Evolutionary conservation across 1,284 basidiomycete genomes (phyloP).

Genomic region (Kwoniella shivajii): DNA sequence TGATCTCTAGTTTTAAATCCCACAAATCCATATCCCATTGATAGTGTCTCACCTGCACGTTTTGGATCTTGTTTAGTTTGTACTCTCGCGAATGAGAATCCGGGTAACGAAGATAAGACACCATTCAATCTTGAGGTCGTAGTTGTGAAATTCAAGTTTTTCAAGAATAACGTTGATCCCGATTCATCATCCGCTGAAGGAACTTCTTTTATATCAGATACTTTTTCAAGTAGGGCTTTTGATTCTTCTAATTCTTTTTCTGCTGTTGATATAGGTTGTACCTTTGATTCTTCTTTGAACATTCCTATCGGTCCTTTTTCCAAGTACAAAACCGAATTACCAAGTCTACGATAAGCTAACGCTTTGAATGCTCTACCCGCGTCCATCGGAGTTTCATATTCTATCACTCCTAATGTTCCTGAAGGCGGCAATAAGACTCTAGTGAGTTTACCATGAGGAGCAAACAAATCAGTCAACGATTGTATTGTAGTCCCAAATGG

Average conservation of each 20-base stretch:
- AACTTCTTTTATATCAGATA: slow-evolving; percentile 42
- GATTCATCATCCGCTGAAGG: slow-evolving; percentile 60
- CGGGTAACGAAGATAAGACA: slow-evolving; percentile 75
- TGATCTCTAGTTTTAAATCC: slow-evolving; percentile 78
- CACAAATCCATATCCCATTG: slow-evolving; percentile 96
- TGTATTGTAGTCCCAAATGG: slow-evolving; percentile 82
- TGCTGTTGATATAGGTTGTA: slow-evolving; percentile 20
- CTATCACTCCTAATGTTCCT: slow-evolving; percentile 91
- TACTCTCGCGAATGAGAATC: slow-evolving; percentile 84
- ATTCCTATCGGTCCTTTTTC: slow-evolving; percentile 87
- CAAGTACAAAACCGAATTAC: slow-evolving; percentile 86
- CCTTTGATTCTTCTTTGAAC: slow-evolving; percentile 57
- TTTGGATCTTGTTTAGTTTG: slow-evolving; percentile 90
- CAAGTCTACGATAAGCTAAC: slow-evolving; percentile 83
- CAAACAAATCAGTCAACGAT: slow-evolving; percentile 77
- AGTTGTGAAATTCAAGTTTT: slow-evolving; percentile 92
- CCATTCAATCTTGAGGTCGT: slow-evolving; percentile 71
- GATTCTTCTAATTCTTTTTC: slow-evolving; percentile 56
- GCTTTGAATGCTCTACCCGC: slow-evolving; percentile 75
- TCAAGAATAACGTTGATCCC: slow-evolving; percentile 88
- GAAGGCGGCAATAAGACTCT: slow-evolving; percentile 85
- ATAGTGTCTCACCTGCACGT: slow-evolving; percentile 63
- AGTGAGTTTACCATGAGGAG: slow-evolving; percentile 71
- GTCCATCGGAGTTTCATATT: slow-evolving; percentile 73
- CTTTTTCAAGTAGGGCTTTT: slow-evolving; percentile 32